phyloP scores from a whole-genome alignment of 306 rosid species.

The Gleditsia sinensis region DNA sequence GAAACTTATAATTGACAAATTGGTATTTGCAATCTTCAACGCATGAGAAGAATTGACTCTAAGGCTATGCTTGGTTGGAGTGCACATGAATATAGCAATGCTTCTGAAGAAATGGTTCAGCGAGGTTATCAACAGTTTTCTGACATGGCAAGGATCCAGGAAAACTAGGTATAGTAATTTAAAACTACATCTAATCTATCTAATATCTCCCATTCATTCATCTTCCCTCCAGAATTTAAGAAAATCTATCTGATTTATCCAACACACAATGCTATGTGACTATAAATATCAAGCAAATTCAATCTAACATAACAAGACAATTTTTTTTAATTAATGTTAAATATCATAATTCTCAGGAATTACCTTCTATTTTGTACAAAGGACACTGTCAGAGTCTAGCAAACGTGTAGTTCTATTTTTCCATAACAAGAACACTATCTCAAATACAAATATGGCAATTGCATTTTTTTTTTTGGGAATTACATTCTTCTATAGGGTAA shows the following conservation, averaged over 20 bases:
- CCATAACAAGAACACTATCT: neutral
- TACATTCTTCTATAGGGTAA: neutral
- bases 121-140: neutral
- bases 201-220: neutral
- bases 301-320: neutral
- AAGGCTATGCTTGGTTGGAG: neutral
- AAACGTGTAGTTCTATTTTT: neutral
- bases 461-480: no score
- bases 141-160: neutral
- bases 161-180: neutral
- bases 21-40: neutral
- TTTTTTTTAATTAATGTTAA: neutral
- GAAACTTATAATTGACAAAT: constrained; percentile 10
- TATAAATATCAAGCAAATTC: neutral
- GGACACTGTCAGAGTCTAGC: neutral
- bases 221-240: neutral
- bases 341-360: neutral
- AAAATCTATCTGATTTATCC: neutral
- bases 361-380: neutral
- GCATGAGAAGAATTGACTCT: constrained; percentile 1
- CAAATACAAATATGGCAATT: neutral
- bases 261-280: neutral
- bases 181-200: neutral
- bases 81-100: no score
- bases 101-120: neutral